phyloP scores from a whole-genome alignment of 768 basidiomycete genomes.

The Psilocybe sp. region DNA sequence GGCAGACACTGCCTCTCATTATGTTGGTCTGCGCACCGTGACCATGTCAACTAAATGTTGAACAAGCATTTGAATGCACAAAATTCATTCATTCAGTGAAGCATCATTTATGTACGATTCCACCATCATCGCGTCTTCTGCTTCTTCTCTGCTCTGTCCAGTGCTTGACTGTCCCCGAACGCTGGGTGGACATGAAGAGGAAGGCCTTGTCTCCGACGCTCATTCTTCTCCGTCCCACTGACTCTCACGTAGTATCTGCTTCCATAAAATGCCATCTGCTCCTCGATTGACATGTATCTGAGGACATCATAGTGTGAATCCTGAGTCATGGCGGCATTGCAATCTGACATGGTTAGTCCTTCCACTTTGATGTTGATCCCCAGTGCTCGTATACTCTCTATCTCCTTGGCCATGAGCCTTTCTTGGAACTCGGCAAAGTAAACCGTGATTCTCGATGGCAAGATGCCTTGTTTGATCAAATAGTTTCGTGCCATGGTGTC shows the following conservation, averaged over 20 bases:
- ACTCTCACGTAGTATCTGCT: constrained; percentile 17
- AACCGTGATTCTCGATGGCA: constrained; percentile 17
- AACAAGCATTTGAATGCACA: no score
- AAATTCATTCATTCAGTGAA: no score
- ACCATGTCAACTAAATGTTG: no score
- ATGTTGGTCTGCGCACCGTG: no score
- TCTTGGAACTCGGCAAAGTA: constrained; percentile 20
- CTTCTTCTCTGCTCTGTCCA: no score
- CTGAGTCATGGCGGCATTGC: constrained; percentile 24
- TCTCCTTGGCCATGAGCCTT: background rate
- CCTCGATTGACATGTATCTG: constrained; percentile 20
- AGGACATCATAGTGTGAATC: constrained; percentile 23
- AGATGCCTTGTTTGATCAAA: constrained; percentile 15
- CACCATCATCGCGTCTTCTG: background rate
- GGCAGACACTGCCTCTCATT: no score
- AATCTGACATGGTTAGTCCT: constrained; percentile 15
- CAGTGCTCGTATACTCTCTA: constrained; percentile 13
- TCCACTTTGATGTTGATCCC: constrained; percentile 19
- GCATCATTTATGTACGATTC: background rate
- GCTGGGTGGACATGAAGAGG: constrained; percentile 11
- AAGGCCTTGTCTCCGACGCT: constrained; percentile 17
- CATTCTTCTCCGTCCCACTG: constrained; percentile 24
- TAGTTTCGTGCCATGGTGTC: constrained; percentile 20
- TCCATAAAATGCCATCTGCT: constrained; percentile 21
- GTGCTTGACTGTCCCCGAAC: background rate